Evolutionary conservation across 2,329 filamentous ascomycete genomes (phyloP), one percentile per base, ranked within the genome.

Genomic region (Ascochyta clinopodiicola): DNA sequence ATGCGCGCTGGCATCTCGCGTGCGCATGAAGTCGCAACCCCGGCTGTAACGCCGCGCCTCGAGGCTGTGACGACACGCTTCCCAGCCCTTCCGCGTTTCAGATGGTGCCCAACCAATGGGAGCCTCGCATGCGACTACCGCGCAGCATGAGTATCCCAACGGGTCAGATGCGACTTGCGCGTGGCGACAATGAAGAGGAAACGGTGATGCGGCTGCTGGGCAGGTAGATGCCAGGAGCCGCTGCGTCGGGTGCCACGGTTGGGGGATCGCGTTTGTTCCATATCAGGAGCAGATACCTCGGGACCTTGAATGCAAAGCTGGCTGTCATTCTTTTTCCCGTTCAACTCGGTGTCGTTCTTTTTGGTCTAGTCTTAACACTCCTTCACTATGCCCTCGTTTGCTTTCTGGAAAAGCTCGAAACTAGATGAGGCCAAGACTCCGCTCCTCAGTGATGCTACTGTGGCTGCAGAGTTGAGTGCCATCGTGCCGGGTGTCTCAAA

Each of bases 361-460:
- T 38, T n/a, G 4, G 12, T 27, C 7, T 36, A 43, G 17, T 34
- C 43, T 9, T 31, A 35, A 53, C 45, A 32, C 17, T 56, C 42
- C 46, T 21, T 55, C 35, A 45, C 7, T 4, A 67, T 68, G 65
- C 65, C 65, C 4, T 65, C 64, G 6, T 65, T 68, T 35, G 45
- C 63, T 29, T 67, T 66, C 34, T 64, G 63, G 64, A 66, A 62
- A 40, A 59, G 37, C 44, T 32, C 56, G 19, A 66, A 61, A 44
- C 15, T 19, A 8, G 58, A 63, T n/a, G 56, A 59, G 24, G 25
- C 52, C 3, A 56, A 46, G 27, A 34, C 49, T 27, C 52, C 56
- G 2, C 45, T 59, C 1, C 47, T 58, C 3, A 58, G 25, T 9
- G 54, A 56, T 21, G 44, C 56, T 49, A 44, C 45, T 2, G 42